A percentile compares a stretch with the other conserved stretches of the same genome.
phyloP scores from a whole-genome alignment of 2,329 filamentous ascomycete genomes.

The Elsinoe australis region DNA sequence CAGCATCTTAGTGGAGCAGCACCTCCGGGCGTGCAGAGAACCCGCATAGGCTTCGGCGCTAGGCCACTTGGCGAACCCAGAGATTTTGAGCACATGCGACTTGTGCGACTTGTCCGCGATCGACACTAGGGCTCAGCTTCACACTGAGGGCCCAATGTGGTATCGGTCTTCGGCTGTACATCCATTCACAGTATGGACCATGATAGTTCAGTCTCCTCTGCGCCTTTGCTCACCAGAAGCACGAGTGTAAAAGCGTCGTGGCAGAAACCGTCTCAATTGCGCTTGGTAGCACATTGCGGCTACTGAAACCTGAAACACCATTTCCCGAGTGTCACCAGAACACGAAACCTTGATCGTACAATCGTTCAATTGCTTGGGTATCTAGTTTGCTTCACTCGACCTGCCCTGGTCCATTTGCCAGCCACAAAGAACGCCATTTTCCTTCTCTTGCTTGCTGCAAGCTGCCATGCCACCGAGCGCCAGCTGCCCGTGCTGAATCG shows the following conservation, averaged over 20 bases:
- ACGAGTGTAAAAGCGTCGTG: too few species aligned
- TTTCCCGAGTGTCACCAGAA: slow-evolving; percentile 12
- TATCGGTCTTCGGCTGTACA: too few species aligned
- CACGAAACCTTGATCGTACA: slow-evolving; percentile 15
- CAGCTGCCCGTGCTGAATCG: not conserved
- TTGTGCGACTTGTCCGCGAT: slow-evolving; percentile 5
- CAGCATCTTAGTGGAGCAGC: not conserved
- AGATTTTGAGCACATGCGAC: too few species aligned
- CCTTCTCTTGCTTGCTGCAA: slow-evolving; percentile 4
- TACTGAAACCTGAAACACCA: slow-evolving; percentile 13
- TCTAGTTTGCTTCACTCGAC: slow-evolving; percentile 4
- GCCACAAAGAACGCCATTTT: slow-evolving; percentile 16
- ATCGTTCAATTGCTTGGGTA: slow-evolving; percentile 9
- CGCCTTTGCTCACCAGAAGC: too few species aligned
- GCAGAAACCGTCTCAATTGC: not conserved
- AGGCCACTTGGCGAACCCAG: slow-evolving; percentile 9
- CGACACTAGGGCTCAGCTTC: too few species aligned
- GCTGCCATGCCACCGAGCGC: too few species aligned
- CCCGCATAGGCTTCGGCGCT: not conserved
- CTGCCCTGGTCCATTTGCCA: slow-evolving; percentile 6
- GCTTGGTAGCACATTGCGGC: slow-evolving; percentile 1
- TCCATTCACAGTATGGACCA: too few species aligned
- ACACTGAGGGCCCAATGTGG: too few species aligned
- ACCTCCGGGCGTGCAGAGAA: not conserved
- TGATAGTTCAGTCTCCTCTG: too few species aligned